phyloP scores from a whole-genome alignment of 1,284 basidiomycete species.

The Ganoderma multipileum region DNA sequence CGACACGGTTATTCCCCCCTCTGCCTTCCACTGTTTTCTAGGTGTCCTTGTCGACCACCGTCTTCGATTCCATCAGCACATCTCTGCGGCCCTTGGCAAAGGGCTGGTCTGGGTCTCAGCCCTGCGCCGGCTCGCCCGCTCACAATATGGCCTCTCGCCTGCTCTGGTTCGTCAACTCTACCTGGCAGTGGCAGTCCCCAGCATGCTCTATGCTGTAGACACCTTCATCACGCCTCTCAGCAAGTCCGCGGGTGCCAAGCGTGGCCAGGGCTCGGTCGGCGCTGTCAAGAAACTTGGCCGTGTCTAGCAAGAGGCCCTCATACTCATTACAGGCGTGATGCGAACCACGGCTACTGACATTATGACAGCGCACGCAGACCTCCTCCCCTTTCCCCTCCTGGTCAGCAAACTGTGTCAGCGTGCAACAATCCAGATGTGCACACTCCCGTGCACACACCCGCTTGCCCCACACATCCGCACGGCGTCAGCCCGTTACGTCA shows the following conservation, averaged over 20 bases:
- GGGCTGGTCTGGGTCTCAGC: constrained; percentile 33
- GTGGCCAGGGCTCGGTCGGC: constrained; percentile 22
- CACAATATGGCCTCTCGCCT: constrained; percentile 9
- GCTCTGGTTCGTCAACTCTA: constrained; percentile 29
- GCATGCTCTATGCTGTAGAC: constrained; percentile 45
- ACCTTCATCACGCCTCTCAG: constrained; percentile 41
- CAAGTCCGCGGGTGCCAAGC: constrained; percentile 12
- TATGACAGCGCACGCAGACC: constrained; percentile 40
- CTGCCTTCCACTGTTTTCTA: constrained; percentile 39
- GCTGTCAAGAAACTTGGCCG: constrained; percentile 21
- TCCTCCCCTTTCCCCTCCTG: constrained; percentile 40
- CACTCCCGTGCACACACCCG: constrained; percentile 43
- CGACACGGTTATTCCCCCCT: constrained; percentile 19
- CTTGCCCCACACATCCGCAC: constrained; percentile 19
- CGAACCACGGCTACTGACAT: constrained; percentile 41
- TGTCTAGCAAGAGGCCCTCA: constrained; percentile 43
- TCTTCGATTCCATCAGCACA: constrained; percentile 44
- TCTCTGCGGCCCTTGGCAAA: constrained; percentile 37
- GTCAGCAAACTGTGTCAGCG: constrained; percentile 37
- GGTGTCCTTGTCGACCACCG: constrained; percentile 45
- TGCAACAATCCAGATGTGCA: constrained; percentile 39
- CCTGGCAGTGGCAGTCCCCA: constrained; percentile 39
- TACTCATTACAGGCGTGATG: constrained; percentile 44
- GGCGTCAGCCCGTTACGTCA: neutral
- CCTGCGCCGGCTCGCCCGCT: constrained; percentile 34